Base-by-base conservation (phyloP, 768 basidiomycete species). In the Leucosporidium scottii region DNA sequence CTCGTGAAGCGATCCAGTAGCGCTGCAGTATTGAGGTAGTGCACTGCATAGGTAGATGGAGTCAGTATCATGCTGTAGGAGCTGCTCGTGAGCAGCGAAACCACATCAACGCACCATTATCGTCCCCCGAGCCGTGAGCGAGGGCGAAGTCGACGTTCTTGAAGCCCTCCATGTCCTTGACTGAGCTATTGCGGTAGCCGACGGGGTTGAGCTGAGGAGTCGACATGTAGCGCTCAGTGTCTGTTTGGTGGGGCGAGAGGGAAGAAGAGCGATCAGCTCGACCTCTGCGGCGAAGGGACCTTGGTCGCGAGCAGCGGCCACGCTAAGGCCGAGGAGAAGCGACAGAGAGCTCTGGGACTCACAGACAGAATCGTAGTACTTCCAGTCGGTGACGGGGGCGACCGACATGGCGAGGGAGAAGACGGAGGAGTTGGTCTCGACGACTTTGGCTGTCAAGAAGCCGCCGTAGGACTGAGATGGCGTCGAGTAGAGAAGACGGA, bases 171-270 rank as follows among this genome's bases (percentile, higher is more conserved):
- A 96, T 91, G 75, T 90, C 86, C 64, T 87, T 86, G 63, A 99
- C 87, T 0, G 90, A 90, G 23, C 90, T 88, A 58, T 88, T 91
- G 73, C 88, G 79, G 80, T 99, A 99, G n/a, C 96, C 96, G 0
- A 81, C 85, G 0, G 84, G 84, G 77, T 98, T 97, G 15, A 84
- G 79, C 21, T 81, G 77, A 0, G 93, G 93, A 30, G 89, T 82
- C 72, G 86, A 85, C 93, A 98, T 93, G 82, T 97, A 98, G 23
- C 96, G 86, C 74, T 99, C 96, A 2, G 96, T 99, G 78, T 98
- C 60, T 61, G 60, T 21, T 15, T 36, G 1, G 9, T 4, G 59
- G 39, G 39, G 15, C 2, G 39, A 12, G 39, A 44, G 28, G 1
- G 36, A 34, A 34, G 34, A 34, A 58, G 31, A 17, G 54, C 27